Percentiles rank a stretch among this genome's conserved stretches.
phyloP scores from a whole-genome alignment of 31 red algal species.

The Bonnemaisonia californica region DNA sequence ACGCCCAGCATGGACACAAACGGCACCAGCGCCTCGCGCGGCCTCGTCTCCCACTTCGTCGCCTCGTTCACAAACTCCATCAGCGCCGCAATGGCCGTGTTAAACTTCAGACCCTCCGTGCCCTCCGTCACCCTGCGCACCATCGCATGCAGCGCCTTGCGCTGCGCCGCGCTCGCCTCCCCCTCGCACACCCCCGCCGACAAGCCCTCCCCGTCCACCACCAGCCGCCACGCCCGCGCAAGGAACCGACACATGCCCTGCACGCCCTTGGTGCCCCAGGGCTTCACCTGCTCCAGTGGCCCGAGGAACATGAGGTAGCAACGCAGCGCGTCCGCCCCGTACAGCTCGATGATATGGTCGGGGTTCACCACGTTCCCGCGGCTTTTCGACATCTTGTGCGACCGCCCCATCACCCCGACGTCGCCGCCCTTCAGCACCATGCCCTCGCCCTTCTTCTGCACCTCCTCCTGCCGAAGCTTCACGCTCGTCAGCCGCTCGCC shows the following conservation, averaged over 20 bases:
- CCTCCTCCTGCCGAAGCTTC: slow-evolving; percentile 51
- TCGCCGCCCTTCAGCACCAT: slow-evolving; percentile 64
- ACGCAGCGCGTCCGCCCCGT: slow-evolving; percentile 92
- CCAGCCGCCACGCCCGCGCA: slow-evolving; percentile 82
- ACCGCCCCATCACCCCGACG: slow-evolving; percentile 65
- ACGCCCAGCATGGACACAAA: slow-evolving; percentile 79
- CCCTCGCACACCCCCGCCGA: slow-evolving; percentile 24
- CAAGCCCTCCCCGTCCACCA: slow-evolving; percentile 43
- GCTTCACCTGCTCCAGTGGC: slow-evolving; percentile 93
- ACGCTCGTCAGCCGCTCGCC: slow-evolving; percentile 49
- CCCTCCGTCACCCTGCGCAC: slow-evolving; percentile 86
- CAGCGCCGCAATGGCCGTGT: slow-evolving; percentile 95
- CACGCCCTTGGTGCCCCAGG: slow-evolving; percentile 87
- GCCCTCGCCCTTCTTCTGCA: slow-evolving; percentile 64
- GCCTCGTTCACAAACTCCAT: slow-evolving; percentile 93
- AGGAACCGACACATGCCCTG: slow-evolving; percentile 91
- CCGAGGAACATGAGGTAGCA: slow-evolving; percentile 99
- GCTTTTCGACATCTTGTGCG: slow-evolving; percentile 99
- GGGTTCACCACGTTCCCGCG: slow-evolving; percentile 99
- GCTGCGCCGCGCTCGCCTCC: slow-evolving; percentile 63
- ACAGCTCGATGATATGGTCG: slow-evolving; percentile 77
- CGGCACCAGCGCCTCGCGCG: slow-evolving; percentile 59
- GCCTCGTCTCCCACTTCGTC: slow-evolving; percentile 77
- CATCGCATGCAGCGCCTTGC: slow-evolving; percentile 74
- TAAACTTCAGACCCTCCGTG: slow-evolving; percentile 89